A percentile compares a stretch with the other conserved stretches of the same genome.
These are phyloP conservation scores for Aureobasidium melanogenum DNA, from an alignment of 2,329 filamentous ascomycete genomes.

Conservation along the genomic window DNA sequence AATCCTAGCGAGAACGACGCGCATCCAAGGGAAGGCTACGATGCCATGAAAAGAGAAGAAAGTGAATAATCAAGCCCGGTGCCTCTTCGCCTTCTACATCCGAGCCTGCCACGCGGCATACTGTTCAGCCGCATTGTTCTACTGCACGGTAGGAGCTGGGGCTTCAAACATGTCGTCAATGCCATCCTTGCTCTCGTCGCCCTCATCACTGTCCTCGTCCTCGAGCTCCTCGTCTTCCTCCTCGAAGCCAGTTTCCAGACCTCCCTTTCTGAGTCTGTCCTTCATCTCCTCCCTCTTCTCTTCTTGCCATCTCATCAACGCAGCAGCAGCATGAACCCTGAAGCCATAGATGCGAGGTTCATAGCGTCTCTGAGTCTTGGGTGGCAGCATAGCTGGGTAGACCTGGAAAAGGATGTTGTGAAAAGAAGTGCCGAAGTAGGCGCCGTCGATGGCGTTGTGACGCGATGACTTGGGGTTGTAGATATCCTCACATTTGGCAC, in stretches of 20 bases:
- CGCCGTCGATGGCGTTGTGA: constrained; percentile 90
- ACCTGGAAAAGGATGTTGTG: constrained; percentile 99
- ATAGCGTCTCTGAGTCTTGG: constrained; percentile 79
- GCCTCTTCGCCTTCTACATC: background rate
- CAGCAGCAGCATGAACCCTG: constrained; percentile 82
- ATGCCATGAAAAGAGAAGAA: background rate
- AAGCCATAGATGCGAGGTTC: constrained; percentile 90
- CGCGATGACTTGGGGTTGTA: constrained; percentile 98
- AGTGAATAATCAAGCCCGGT: background rate
- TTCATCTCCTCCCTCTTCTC: constrained; percentile 74
- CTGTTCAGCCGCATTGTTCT: background rate
- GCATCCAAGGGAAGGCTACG: background rate
- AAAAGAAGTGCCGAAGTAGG: constrained; percentile 96
- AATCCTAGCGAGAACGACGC: background rate
- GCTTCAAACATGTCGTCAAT: constrained; percentile 37
- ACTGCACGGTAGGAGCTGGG: constrained; percentile 8
- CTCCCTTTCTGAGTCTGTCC: constrained; percentile 57
- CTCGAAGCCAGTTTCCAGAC: constrained; percentile 71
- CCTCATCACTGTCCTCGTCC: constrained; percentile 49
- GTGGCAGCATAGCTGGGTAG: constrained; percentile 79
- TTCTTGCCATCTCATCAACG: constrained; percentile 86
- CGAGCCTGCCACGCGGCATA: background rate
- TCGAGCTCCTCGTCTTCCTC: constrained; percentile 54
- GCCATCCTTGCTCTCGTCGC: constrained; percentile 47
- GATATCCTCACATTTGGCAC: constrained; percentile 90